These are phyloP conservation scores for Rossbeevera mucosa DNA, from an alignment of 768 basidiomycete species.

Conservation along the genomic window DNA sequence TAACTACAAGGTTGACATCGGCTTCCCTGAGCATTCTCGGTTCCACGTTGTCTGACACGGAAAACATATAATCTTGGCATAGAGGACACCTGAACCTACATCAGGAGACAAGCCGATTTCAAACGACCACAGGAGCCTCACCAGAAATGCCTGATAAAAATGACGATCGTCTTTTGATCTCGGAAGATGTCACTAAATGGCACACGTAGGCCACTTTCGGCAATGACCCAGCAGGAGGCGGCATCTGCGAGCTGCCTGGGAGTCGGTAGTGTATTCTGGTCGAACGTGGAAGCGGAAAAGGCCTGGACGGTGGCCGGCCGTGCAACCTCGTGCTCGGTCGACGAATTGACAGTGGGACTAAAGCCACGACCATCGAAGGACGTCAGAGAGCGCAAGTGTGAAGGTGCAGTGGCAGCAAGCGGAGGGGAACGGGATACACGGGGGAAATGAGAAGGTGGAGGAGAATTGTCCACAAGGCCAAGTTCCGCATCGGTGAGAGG, in stretches of 20 bases:
- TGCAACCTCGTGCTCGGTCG: slow-evolving; percentile 4
- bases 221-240: slow-evolving; percentile 57
- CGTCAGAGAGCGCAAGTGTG: slow-evolving; percentile 25
- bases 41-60: slow-evolving; percentile 48
- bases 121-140: slow-evolving; percentile 19
- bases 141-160: slow-evolving; percentile 90
- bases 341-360: neutral
- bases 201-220: slow-evolving; percentile 61
- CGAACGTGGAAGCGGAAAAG: slow-evolving; percentile 21
- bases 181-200: slow-evolving; percentile 66
- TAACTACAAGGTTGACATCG: slow-evolving; percentile 60
- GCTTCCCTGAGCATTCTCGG: slow-evolving; percentile 43
- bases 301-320: slow-evolving; percentile 18
- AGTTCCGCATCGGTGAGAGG: slow-evolving; percentile 28
- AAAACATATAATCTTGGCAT: slow-evolving; percentile 85
- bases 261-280: slow-evolving; percentile 51
- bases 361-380: slow-evolving; percentile 13
- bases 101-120: slow-evolving; percentile 3
- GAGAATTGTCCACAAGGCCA: slow-evolving; percentile 13
- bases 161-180: slow-evolving; percentile 57
- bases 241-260: slow-evolving; percentile 55
- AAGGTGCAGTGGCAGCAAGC: slow-evolving; percentile 1
- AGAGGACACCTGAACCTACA: slow-evolving; percentile 56
- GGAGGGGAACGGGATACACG: slow-evolving; percentile 9
- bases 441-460: slow-evolving; percentile 15